Evolutionary conservation across 352 stramenopile genomes (phyloP), one percentile per base, ranked within the genome.

Genomic region (Globisporangium uncinulatum): DNA sequence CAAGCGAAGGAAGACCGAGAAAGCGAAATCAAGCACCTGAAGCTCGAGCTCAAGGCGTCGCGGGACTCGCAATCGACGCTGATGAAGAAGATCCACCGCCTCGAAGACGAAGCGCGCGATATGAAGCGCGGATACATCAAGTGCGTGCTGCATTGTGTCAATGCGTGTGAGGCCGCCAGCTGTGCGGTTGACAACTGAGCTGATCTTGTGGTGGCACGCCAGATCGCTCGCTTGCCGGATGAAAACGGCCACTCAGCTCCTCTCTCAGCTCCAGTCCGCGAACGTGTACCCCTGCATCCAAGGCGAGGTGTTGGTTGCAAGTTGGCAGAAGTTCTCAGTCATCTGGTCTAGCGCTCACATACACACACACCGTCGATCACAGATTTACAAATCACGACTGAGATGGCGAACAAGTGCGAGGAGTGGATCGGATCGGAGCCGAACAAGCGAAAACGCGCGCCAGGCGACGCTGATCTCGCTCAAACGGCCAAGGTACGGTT

Each of bases 81-180:
- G 62, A 63, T 48, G 13, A 78, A 71, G 51, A 87, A 83, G 49
- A 60, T 87, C 19, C 58, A 68, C 24, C 55, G 68, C 8, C 42
- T 87, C 7, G 68, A 86, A 59, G 44, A 56, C 1, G 69, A 57
- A 6, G 71, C 66, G 37, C 56, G 63, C 15, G 65, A 68, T 24
- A 52, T 71, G 29, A 89, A 92, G 62, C 64, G 78, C 37, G 52
- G 74, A 19, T 91, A 91, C 57, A 76, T 84, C 54, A 59, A 65
- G 76, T 89, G 59, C 29, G 58, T 42, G 11, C 41, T 46, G 15
- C 41, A n/a, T n/a, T 46, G 41, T 39, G 6, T 24, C 41, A 20
- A 20, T 20, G n/a, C 46, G 17, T 24, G 11, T 51, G 46, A 9
- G 9, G 6, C 14, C 31, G 15, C 11, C 20, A 17, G 14, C 17